These are phyloP conservation scores for Aspergillus sp. DNA, from an alignment of 2,329 filamentous ascomycete genomes.

Conservation along the genomic window DNA sequence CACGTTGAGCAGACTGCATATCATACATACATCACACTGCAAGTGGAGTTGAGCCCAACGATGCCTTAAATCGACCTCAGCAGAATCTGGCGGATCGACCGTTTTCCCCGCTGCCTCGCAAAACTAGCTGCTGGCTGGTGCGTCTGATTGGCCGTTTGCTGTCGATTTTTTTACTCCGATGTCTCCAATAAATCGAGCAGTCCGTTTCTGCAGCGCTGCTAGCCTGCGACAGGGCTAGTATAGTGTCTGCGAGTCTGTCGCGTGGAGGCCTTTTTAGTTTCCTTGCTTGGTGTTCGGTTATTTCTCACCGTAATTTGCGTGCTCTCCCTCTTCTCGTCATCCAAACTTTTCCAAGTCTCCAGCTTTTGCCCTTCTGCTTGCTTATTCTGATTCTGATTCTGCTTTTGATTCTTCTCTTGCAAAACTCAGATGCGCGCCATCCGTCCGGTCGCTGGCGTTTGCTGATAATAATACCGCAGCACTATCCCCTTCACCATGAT, in stretches of 20 bases:
- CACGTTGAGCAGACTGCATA: conserved; percentile 15
- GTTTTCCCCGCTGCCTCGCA: conserved; percentile 23
- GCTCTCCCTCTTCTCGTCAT: background rate
- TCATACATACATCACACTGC: background rate
- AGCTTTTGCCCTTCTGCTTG: conserved; percentile 2
- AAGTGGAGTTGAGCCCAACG: conserved; percentile 11
- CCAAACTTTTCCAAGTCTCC: background rate
- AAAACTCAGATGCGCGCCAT: background rate
- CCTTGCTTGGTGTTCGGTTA: conserved; percentile 16
- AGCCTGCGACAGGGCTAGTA: background rate
- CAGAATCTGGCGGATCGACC: conserved; percentile 11
- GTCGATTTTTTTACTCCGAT: conserved; percentile 11
- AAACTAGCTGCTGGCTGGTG: conserved; percentile 13
- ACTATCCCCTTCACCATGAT: conserved; percentile 18
- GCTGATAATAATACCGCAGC: background rate
- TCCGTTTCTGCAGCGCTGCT: background rate
- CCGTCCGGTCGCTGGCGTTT: conserved; percentile 18
- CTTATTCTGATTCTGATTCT: background rate
- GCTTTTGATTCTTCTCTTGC: background rate
- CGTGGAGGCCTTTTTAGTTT: conserved; percentile 13
- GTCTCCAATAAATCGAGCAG: conserved; percentile 4
- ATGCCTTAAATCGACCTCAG: conserved; percentile 4
- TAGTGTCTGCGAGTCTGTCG: conserved; percentile 16
- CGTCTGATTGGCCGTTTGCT: conserved; percentile 15
- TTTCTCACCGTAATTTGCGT: conserved; percentile 10